Percentiles rank a stretch among this genome's conserved stretches.
These are phyloP conservation scores for Backusella mclennaniae DNA, from an alignment of 192 early-diverging fungal genomes.

Conservation along the genomic window DNA sequence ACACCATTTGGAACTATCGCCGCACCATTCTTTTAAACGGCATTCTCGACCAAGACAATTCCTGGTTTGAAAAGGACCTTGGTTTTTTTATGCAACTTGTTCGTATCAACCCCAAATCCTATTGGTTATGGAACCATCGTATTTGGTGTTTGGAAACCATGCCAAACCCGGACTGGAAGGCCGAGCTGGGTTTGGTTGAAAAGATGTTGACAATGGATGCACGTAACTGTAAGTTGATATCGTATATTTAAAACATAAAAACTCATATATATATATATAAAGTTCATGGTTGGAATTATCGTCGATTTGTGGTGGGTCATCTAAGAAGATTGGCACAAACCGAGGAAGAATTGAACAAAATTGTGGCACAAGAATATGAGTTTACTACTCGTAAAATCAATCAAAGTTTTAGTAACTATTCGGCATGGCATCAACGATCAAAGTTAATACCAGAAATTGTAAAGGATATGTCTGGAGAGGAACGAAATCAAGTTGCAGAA, in stretches of 20 bases:
- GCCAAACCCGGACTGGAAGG: slow-evolving; percentile 74
- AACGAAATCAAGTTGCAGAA: slow-evolving; percentile 38
- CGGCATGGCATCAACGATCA: slow-evolving; percentile 97
- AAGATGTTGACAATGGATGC: slow-evolving; percentile 86
- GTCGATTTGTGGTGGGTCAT: slow-evolving; percentile 77
- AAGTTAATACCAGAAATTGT: slow-evolving; percentile 70
- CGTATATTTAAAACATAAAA: too few species aligned
- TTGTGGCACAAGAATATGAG: slow-evolving; percentile 71
- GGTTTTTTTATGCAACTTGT: slow-evolving; percentile 73
- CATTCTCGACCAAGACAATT: slow-evolving; percentile 18
- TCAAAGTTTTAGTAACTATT: slow-evolving; percentile 93
- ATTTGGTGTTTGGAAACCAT: slow-evolving; percentile 83
- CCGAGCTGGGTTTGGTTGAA: slow-evolving; percentile 73
- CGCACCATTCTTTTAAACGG: slow-evolving; percentile 65
- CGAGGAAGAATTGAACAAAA: slow-evolving; percentile 31
- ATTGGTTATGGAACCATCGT: slow-evolving; percentile 98
- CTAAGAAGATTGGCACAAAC: slow-evolving; percentile 14
- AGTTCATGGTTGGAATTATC: slow-evolving; percentile 97
- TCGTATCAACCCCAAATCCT: slow-evolving; percentile 85
- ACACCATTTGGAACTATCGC: slow-evolving; percentile 94
- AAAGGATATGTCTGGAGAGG: slow-evolving; percentile 38
- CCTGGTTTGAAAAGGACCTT: slow-evolving; percentile 64
- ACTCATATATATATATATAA: too few species aligned
- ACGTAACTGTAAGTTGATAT: slow-evolving; percentile 77
- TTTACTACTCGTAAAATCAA: slow-evolving; percentile 90